A percentile compares a stretch with the other conserved stretches of the same genome.
Conservation (phyloP, 2,329 filamentous ascomycete species). For the Colletotrichum tropicicola region DNA sequence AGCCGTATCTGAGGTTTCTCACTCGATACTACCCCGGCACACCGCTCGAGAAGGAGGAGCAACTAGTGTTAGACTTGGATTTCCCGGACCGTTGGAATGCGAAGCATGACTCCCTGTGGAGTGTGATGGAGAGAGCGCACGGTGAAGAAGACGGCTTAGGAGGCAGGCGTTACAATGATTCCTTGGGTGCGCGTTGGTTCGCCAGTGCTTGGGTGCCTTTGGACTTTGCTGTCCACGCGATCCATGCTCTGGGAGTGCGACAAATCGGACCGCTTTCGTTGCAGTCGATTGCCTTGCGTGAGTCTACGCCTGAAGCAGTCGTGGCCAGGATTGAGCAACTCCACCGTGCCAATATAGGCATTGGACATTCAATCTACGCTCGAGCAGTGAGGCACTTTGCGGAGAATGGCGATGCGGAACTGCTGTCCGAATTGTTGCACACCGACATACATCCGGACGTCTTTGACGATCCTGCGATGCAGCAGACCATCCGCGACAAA, state of each 20-base stretch:
- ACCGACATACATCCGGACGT: constrained; percentile 65
- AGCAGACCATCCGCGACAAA: constrained; percentile 47
- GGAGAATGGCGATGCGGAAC: constrained; percentile 58
- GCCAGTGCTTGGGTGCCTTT: constrained; percentile 76
- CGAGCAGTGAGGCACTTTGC: constrained; percentile 73
- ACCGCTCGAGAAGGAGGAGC: constrained; percentile 48
- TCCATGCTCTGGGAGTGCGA: constrained; percentile 76
- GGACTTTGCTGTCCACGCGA: constrained; percentile 74
- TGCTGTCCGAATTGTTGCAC: constrained; percentile 54
- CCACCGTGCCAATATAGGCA: constrained; percentile 66
- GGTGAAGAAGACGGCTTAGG: constrained; percentile 48
- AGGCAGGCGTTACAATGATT: constrained; percentile 68
- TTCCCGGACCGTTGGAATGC: constrained; percentile 6
- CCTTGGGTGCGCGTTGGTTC: constrained; percentile 82
- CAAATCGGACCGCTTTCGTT: constrained; percentile 79
- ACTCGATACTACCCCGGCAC: constrained; percentile 53
- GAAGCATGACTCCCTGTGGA: constrained; percentile 35
- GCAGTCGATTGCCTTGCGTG: constrained; percentile 78
- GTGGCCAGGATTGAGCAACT: constrained; percentile 68
- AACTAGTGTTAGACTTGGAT: constrained; percentile 31
- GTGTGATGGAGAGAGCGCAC: constrained; percentile 47
- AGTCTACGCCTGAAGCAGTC: constrained; percentile 65
- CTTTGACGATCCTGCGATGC: constrained; percentile 56
- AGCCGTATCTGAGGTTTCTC: constrained; percentile 59
- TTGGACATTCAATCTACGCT: constrained; percentile 71